phyloP scores from a whole-genome alignment of 768 basidiomycete genomes.

The Pholiota conissans region DNA sequence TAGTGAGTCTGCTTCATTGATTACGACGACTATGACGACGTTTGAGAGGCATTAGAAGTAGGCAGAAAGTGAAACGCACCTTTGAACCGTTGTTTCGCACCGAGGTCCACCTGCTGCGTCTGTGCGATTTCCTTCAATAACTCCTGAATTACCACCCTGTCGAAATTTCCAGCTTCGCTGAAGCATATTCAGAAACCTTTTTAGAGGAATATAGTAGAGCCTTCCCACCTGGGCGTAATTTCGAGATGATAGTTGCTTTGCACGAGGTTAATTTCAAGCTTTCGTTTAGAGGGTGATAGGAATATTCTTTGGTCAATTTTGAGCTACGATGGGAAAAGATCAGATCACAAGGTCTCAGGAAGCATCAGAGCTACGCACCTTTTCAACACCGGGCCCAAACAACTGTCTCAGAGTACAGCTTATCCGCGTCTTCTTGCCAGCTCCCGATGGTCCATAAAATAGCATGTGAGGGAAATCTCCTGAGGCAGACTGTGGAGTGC shows the following conservation, averaged over 20 bases:
- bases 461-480: slow-evolving; percentile 98
- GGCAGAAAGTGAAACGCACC: slow-evolving; percentile 43
- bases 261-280: slow-evolving; percentile 94
- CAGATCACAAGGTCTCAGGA: not conserved
- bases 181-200: not conserved
- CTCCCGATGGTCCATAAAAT: slow-evolving; percentile 96
- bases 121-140: slow-evolving; percentile 98
- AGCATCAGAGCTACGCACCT: slow-evolving; percentile 47
- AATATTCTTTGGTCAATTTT: slow-evolving; percentile 98
- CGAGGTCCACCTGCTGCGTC: slow-evolving; percentile 96
- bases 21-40: slow-evolving; percentile 77
- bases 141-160: slow-evolving; percentile 94
- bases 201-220: not conserved
- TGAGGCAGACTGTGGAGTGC: slow-evolving; percentile 61
- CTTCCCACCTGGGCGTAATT: slow-evolving; percentile 86
- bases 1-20: slow-evolving; percentile 95
- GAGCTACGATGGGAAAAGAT: slow-evolving; percentile 48
- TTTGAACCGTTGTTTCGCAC: slow-evolving; percentile 95
- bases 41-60: not conserved
- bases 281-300: slow-evolving; percentile 89
- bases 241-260: slow-evolving; percentile 98
- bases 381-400: slow-evolving; percentile 91
- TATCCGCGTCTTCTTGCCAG: slow-evolving; percentile 97
- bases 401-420: slow-evolving; percentile 85
- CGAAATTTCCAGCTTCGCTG: slow-evolving; percentile 96